Base-by-base conservation (phyloP, 305 asterid species). In the Ruellia speciosa region DNA sequence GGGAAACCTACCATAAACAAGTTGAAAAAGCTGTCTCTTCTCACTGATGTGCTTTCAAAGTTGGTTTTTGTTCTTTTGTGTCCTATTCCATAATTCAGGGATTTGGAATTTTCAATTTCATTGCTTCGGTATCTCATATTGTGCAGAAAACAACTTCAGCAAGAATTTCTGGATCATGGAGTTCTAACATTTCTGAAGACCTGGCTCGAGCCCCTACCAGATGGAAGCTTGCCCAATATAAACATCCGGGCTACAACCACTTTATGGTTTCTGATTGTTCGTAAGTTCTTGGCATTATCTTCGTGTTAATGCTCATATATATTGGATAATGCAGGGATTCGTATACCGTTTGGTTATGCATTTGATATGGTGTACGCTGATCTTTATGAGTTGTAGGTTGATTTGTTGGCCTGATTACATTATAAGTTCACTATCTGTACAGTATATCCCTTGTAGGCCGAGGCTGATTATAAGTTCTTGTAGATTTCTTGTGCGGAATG, bases 171-270 rank as follows among this genome's bases (percentile, higher is more conserved):
- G 19, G 98, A 90, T 58, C 98, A 87, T 70, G 97, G 96, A 68
- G 95, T 90, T 50, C 69, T 90, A 64, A 81, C 84, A 40, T 86
- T 90, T 52, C 50, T 90, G 72, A 90, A 77, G 79, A 85, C 74
- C 69, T 90, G 97, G 97, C 97, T 90, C 31, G 97, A 90, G 69
- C 97, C 97, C 52, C 81, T 90, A 52, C 97, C 97, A 18, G 97
- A 90, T 74, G 97, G 96, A 69, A 87, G 97, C 79, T 78, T 90
- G 56, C 98, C 98, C 10, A 90, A 88, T 72, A 90, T 85, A 37
- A 90, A 90, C 63, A 72, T 90, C 39, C 92, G 98, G 9, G 81
- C 84, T 69, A 96, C 94, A 59, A n/a, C n/a, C n/a, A n/a, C n/a
- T n/a, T n/a, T n/a, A n/a, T n/a, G n/a, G n/a, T n/a, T n/a, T n/a